phyloP scores from a whole-genome alignment of 306 rosid species.

The Gastrolobium bilobum region DNA sequence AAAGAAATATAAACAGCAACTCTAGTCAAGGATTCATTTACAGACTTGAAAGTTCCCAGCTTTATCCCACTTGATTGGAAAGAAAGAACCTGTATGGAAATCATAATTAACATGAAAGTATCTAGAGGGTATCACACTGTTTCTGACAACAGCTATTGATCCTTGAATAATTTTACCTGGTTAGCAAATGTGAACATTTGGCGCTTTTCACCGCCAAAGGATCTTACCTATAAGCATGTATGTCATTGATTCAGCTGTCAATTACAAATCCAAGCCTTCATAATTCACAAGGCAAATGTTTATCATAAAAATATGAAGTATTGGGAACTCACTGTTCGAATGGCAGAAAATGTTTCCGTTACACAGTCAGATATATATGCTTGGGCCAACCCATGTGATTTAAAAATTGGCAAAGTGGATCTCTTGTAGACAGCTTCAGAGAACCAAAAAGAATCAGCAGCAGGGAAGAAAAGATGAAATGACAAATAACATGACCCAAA shows the following conservation, averaged over 20 bases:
- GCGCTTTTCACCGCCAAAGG: conserved; percentile 94
- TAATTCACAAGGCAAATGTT: background rate
- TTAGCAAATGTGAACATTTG: conserved; percentile 87
- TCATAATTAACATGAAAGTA: conserved; percentile 43
- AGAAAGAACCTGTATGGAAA: conserved; percentile 79
- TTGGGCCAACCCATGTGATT: conserved; percentile 89
- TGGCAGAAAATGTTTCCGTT: conserved; percentile 94
- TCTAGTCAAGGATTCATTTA: conserved; percentile 92
- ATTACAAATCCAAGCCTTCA: conserved; percentile 37
- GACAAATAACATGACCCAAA: background rate
- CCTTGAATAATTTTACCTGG: conserved; percentile 64
- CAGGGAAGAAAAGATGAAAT: conserved; percentile 43
- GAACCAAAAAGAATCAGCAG: conserved; percentile 54
- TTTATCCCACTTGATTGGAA: conserved; percentile 89
- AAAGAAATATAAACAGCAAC: conserved; percentile 89
- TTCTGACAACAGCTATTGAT: conserved; percentile 26
- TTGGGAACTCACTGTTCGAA: conserved; percentile 85
- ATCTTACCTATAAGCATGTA: conserved; percentile 75
- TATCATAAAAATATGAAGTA: conserved; percentile 9
- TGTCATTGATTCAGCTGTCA: conserved; percentile 44
- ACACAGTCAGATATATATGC: conserved; percentile 92
- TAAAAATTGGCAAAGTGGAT: conserved; percentile 87
- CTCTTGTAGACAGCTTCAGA: conserved; percentile 88
- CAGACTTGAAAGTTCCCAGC: conserved; percentile 86
- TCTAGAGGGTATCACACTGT: conserved; percentile 40